Percentiles rank a stretch among this genome's conserved stretches.
Evolutionary conservation across 148 eudicot genomes (phyloP).

Genomic region (Rhododendron simsii): DNA sequence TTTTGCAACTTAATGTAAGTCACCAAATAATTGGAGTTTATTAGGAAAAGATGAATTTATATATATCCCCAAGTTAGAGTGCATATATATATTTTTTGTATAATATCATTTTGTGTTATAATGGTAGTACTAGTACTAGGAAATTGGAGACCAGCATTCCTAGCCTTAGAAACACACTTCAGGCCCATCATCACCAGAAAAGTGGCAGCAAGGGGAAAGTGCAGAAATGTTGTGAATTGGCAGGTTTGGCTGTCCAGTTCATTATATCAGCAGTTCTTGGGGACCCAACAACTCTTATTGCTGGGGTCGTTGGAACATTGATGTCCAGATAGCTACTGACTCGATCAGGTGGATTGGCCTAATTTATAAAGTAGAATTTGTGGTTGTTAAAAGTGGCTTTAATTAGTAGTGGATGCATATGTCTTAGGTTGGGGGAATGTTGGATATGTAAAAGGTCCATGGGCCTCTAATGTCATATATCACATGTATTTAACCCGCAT

Average conservation of each 20-base stretch:
- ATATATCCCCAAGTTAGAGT: too few relatives aligned
- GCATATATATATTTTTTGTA: too few relatives aligned
- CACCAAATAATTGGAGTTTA: too few relatives aligned
- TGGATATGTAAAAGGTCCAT: neutral
- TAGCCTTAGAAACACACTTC: slow-evolving; percentile 45
- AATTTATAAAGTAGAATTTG: neutral
- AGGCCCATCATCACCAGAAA: slow-evolving; percentile 28
- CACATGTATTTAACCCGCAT: too few relatives aligned
- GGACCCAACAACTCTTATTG: slow-evolving; percentile 87
- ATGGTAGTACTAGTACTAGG: neutral
- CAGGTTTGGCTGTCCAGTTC: slow-evolving; percentile 78
- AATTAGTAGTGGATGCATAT: neutral
- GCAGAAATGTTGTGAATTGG: slow-evolving; percentile 74
- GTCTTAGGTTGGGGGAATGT: neutral
- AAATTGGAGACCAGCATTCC: slow-evolving; percentile 36
- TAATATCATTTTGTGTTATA: too few relatives aligned
- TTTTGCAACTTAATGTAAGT: too few relatives aligned
- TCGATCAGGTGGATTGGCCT: neutral
- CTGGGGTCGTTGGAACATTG: slow-evolving; percentile 60
- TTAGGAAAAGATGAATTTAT: too few relatives aligned
- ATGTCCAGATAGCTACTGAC: slow-evolving; percentile 58
- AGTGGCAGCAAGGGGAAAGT: slow-evolving; percentile 63
- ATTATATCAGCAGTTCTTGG: slow-evolving; percentile 90
- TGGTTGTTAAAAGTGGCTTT: neutral
- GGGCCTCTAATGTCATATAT: neutral